A percentile compares a stretch with the other conserved stretches of the same genome.
phyloP scores from a whole-genome alignment of 345 rosid species.

The Lepidium didymum region DNA sequence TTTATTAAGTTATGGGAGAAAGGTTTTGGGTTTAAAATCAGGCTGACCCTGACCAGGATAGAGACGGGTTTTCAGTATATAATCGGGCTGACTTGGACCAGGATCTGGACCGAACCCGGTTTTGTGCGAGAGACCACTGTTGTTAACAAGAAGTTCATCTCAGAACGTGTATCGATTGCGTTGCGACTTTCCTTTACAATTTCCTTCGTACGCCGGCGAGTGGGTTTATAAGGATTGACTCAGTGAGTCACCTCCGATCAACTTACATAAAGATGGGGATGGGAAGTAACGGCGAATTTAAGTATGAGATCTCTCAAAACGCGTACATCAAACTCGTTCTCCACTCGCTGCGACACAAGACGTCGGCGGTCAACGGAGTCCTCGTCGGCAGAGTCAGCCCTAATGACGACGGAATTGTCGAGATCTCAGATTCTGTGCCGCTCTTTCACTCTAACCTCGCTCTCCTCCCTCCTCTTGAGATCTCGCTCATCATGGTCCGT shows the following conservation, averaged over 20 bases:
- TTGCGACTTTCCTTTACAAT: neutral
- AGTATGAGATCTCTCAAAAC: constrained; percentile 71
- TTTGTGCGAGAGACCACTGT: neutral
- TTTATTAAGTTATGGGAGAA: no score
- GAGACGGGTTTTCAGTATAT: neutral
- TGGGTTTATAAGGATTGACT: neutral
- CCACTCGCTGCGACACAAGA: constrained; percentile 71
- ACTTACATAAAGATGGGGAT: constrained; percentile 26
- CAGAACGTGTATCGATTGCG: neutral
- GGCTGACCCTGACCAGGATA: no score
- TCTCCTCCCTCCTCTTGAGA: constrained; percentile 89
- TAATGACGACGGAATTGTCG: constrained; percentile 38
- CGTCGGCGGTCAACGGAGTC: constrained; percentile 86
- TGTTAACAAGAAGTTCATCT: constrained; percentile 9
- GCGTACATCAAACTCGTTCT: constrained; percentile 86
- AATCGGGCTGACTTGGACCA: neutral
- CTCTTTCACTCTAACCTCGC: constrained; percentile 87
- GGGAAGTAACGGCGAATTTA: constrained; percentile 47
- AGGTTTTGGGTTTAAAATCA: no score
- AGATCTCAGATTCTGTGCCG: constrained; percentile 84
- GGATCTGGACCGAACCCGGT: constrained; percentile 5
- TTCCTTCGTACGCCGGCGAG: constrained; percentile 12
- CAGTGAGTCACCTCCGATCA: constrained; percentile 20
- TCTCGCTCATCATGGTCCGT: constrained; percentile 79
- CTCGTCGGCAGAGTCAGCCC: constrained; percentile 58